Evolutionary conservation across 192 early-diverging fungal species (phyloP).

Genomic region (Entomortierella lignicola): DNA sequence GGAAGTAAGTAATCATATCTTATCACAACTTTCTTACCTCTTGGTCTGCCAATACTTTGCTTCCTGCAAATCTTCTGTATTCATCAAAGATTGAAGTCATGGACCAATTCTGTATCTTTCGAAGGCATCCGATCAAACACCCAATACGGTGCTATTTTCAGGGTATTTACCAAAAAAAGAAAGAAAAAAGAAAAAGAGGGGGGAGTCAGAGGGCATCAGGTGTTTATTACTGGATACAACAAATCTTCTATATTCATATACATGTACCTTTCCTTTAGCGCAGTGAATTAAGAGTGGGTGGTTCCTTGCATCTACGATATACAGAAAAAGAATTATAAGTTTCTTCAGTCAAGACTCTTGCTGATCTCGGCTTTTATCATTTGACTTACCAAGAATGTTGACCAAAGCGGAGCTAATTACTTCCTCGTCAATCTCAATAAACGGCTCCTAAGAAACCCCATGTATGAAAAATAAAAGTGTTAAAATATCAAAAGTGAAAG

Average conservation of each 20-base stretch:
- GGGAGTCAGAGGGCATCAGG: no score
- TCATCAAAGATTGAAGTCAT: slow-evolving; percentile 98
- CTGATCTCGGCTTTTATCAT: no score
- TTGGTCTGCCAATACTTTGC: slow-evolving; percentile 91
- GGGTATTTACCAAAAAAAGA: background rate
- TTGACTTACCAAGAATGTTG: slow-evolving; percentile 56
- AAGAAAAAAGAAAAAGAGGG: no score
- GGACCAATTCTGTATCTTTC: slow-evolving; percentile 96
- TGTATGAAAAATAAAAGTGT: background rate
- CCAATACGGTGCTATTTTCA: slow-evolving; percentile 92
- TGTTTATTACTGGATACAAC: no score
- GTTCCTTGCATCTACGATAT: slow-evolving; percentile 53
- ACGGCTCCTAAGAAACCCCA: slow-evolving; percentile 60
- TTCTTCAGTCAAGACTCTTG: no score
- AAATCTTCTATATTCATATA: no score
- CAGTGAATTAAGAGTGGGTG: slow-evolving; percentile 90
- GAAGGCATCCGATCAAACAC: slow-evolving; percentile 91
- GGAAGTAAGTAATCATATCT: background rate
- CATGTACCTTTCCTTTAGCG: slow-evolving; percentile 87
- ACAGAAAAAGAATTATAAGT: background rate
- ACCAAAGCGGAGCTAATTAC: slow-evolving; percentile 66
- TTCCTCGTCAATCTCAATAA: slow-evolving; percentile 65
- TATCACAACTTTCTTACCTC: slow-evolving; percentile 70
- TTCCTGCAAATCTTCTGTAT: slow-evolving; percentile 93
- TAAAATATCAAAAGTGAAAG: background rate